Evolutionary conservation across 805 yeast genomes (phyloP).

Genomic region (Lachancea thermotolerans): DNA sequence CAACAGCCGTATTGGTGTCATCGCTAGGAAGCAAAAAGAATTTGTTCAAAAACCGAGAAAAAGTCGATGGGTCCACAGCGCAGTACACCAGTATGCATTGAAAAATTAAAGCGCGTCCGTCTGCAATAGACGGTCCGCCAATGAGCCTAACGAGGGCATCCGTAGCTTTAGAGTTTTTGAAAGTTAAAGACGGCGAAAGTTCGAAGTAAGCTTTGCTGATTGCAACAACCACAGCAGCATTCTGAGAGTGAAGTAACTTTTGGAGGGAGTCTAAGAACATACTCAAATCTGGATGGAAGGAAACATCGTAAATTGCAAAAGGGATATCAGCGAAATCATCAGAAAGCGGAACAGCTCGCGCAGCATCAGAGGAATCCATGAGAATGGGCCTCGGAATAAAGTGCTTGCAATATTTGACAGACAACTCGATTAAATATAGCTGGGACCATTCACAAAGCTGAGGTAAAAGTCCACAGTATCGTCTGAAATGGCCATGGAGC

Average conservation of each 20-base stretch:
- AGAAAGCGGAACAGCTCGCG: conserved; percentile 35
- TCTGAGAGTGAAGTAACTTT: conserved; percentile 43
- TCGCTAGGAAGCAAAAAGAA: conserved; percentile 59
- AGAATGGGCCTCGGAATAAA: conserved; percentile 53
- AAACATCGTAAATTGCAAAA: conserved; percentile 37
- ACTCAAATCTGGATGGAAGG: conserved; percentile 49
- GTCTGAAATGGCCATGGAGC: conserved; percentile 64
- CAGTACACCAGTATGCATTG: conserved; percentile 39
- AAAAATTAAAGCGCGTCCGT: conserved; percentile 36
- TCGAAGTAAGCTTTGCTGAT: conserved; percentile 49
- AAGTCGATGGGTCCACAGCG: conserved; percentile 29
- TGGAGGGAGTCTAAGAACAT: conserved; percentile 45
- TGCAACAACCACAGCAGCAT: conserved; percentile 57
- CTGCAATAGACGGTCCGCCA: conserved; percentile 30
- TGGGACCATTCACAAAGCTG: conserved; percentile 74
- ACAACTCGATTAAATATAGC: conserved; percentile 47
- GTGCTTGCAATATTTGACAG: conserved; percentile 58
- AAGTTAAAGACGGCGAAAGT: conserved; percentile 50
- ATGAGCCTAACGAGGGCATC: conserved; percentile 42
- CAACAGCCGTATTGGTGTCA: conserved; percentile 34
- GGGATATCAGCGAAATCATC: conserved; percentile 36
- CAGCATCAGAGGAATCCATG: conserved; percentile 27
- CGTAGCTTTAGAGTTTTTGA: conserved; percentile 45
- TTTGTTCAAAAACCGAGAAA: conserved; percentile 34
- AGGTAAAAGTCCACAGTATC: conserved; percentile 41